Conservation (phyloP, 2,329 filamentous ascomycete genomes). For the Fusarium nanum region DNA sequence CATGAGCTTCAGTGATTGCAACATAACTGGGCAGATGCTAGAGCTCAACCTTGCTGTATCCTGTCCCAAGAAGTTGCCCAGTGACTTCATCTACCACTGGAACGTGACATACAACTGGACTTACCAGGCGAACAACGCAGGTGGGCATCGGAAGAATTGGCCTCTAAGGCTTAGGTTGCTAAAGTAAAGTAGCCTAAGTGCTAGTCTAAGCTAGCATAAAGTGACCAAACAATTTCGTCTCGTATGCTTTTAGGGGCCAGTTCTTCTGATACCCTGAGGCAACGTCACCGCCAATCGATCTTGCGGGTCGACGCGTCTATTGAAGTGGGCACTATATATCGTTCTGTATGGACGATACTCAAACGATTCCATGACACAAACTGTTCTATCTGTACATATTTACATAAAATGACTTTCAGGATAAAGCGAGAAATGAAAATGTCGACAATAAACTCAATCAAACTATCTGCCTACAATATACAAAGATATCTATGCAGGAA, state of each 20-base stretch:
- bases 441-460: background rate
- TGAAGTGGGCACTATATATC: background rate
- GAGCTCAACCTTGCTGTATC: background rate
- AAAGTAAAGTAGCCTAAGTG: too few relatives aligned
- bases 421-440: background rate
- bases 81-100: background rate
- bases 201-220: too few relatives aligned
- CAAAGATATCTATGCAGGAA: too few relatives aligned
- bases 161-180: too few relatives aligned
- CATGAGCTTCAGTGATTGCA: background rate
- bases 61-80: background rate
- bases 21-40: background rate
- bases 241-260: too few relatives aligned
- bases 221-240: too few relatives aligned
- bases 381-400: conserved; percentile 7
- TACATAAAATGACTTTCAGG: background rate
- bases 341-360: conserved; percentile 16
- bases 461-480: background rate
- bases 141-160: too few relatives aligned
- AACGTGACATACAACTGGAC: background rate
- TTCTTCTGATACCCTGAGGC: too few relatives aligned
- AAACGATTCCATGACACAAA: conserved; percentile 17
- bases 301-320: background rate
- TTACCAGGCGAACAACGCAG: background rate
- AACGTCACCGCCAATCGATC: too few relatives aligned